Evolutionary conservation across 2,329 filamentous ascomycete species (phyloP).

Genomic region (Fusarium anguioides): DNA sequence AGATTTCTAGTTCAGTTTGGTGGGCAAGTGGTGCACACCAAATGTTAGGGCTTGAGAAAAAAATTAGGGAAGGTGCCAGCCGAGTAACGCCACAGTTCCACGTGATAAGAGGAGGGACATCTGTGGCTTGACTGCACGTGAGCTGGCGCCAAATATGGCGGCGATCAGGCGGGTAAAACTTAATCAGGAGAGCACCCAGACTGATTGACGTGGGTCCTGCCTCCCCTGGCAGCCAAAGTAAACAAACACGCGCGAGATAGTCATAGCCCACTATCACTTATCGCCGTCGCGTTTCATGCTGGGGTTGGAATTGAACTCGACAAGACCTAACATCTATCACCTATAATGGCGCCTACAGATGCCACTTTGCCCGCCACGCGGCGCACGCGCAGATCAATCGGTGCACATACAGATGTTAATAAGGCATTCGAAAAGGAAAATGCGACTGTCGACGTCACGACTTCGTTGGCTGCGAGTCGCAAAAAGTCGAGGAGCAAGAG

Average conservation of each 20-base stretch:
- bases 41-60: conserved; percentile 40
- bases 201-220: conserved; percentile 37
- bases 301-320: conserved; percentile 29
- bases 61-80: conserved; percentile 25
- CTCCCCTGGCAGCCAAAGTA: conserved; percentile 49
- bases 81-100: conserved; percentile 35
- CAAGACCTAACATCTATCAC: conserved; percentile 24
- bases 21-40: no score
- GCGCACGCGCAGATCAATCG: conserved; percentile 78
- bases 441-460: conserved; percentile 73
- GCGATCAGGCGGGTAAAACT: no score
- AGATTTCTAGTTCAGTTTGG: no score
- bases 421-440: conserved; percentile 80
- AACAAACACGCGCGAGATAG: conserved; percentile 53
- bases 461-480: conserved; percentile 62
- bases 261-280: conserved; percentile 41
- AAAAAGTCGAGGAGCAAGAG: conserved; percentile 93
- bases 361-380: conserved; percentile 66
- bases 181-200: no score
- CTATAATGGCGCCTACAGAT: conserved; percentile 52
- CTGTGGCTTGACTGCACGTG: conserved; percentile 33
- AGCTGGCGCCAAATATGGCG: conserved; percentile 20
- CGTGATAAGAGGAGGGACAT: conserved; percentile 37
- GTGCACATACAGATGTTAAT: conserved; percentile 63
- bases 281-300: conserved; percentile 33